Base-by-base conservation (phyloP, 176 grass and related monocot genomes). In the Aegilops bicornis region DNA sequence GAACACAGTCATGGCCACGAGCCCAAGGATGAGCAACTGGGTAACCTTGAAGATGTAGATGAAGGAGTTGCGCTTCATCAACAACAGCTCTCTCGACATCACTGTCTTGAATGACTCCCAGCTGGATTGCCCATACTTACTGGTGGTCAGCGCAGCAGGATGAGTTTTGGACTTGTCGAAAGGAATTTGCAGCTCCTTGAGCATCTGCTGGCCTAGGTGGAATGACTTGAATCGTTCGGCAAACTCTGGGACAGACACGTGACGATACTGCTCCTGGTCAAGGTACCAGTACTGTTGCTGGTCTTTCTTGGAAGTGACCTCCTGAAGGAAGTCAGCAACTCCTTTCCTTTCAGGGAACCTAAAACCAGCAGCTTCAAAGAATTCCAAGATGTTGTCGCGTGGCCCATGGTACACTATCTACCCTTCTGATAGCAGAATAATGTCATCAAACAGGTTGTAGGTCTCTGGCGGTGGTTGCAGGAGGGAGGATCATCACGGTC, bases 381-480 rank as follows among this genome's bases (percentile, higher is more conserved):
- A 95, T 4, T 95, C 90, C 47, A 95, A 23, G 33, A 92, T 69
- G 37, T 82, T 76, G 35, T 92, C 93, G 0, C 90, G 88, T 35
- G 93, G 90, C 71, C 93, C 93, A 40, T 92, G 90, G 64, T 95
- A 95, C 29, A 92, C 88, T 80, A 88, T 82, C 62, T 92, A 82
- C 42, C 93, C 93, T 79, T 95, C 93, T 10, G 93, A 88, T 3
- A 95, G 66, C 13, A 95, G 80, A 59, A 95, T 86, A 14, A 95
- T 79, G 15, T 95, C 93, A 33, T 90, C 93, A 42, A 95, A 95
- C n/a, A 95, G 88, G 83, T 95, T 78, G 54, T 90, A 95, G 7
- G 93, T 95, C 90, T 95, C 93, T 1, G 93, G 93, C 1, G 93
- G 90, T 69, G 93, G 93, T 24, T 95, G 93, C 33, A 95, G 88